Evolutionary conservation across 2,329 filamentous ascomycete species (phyloP), one percentile per base, ranked within the genome.

Genomic region (Talaromyces piceae): DNA sequence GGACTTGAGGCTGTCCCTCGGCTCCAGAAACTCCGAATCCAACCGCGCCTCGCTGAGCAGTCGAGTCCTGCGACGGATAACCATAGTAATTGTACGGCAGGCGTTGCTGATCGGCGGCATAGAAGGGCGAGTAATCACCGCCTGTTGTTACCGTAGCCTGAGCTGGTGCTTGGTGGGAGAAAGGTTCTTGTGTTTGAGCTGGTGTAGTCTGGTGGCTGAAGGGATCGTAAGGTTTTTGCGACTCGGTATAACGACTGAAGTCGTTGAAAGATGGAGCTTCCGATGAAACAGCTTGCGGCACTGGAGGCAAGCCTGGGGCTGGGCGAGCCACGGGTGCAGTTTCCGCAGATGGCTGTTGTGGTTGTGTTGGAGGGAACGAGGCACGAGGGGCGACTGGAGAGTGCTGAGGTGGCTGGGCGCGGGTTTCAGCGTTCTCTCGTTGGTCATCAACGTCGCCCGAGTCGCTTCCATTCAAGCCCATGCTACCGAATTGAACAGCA

Each of bases 401-500:
- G 66, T 95, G 91, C 59, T 91, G 88, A 25, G 91, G 91, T 56
- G 91, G 90, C 65, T 96, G 91, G 58, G 88, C 84, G 63, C 91
- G 85, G 51, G 93, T 97, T 77, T 97, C 91, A 37, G 91, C 84
- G 69, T 97, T 90, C 73, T 98, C 93, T 56, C 91, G 83, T 64
- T 96, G 90, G 57, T 91, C 90, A 64, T 97, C 93, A 56, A 95
- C 88, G 63, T 96, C 91, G 25, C 76, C 67, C 49, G 53, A 60
- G 11, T 60, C 55, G 54, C 81, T 80, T 49, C 84, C 90, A 65
- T 88, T 91, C 63, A 98, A 71, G 64, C 86, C 94, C 77, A 98
- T 88, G 68, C 91, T 94, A 57, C 93, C 93, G 67, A 98, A 98
- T 67, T 97, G 91, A 45, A 98, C 90, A 46, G 91, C 87, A 58